Conservation (phyloP, 331 rosid genomes). For the Spiraea crenata region DNA sequence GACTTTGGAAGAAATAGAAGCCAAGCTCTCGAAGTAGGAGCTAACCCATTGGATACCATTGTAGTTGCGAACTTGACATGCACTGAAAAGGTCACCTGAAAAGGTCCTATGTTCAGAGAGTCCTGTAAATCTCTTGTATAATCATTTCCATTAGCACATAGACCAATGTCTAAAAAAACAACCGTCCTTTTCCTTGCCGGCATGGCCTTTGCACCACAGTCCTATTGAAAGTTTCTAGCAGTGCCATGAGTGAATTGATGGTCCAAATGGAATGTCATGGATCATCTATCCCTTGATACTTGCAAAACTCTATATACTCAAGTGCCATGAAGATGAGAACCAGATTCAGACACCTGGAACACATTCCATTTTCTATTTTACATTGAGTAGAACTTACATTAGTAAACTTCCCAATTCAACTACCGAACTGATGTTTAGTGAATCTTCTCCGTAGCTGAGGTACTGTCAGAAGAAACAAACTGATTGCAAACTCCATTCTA, state of each 20-base stretch:
- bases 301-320: not conserved
- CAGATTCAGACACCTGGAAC: no score
- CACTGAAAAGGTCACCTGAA: constrained; percentile 3
- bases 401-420: not conserved
- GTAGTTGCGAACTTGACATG: constrained; percentile 10
- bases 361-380: no score
- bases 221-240: no score
- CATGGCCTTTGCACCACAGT: no score
- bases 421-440: not conserved
- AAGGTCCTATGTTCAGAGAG: not conserved
- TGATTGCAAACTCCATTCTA: not conserved
- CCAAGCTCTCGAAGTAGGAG: constrained; percentile 69
- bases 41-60: not conserved
- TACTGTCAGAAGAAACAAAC: not conserved
- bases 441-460: not conserved
- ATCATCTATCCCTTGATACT: no score
- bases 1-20: constrained; percentile 89
- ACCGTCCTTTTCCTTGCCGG: no score
- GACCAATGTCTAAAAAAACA: no score
- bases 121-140: constrained; percentile 11
- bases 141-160: not conserved
- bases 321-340: not conserved
- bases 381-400: no score
- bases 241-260: no score
- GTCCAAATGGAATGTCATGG: no score